Base-by-base conservation (phyloP, 2,329 filamentous ascomycete species). In the Ustilaginoidea virens region DNA sequence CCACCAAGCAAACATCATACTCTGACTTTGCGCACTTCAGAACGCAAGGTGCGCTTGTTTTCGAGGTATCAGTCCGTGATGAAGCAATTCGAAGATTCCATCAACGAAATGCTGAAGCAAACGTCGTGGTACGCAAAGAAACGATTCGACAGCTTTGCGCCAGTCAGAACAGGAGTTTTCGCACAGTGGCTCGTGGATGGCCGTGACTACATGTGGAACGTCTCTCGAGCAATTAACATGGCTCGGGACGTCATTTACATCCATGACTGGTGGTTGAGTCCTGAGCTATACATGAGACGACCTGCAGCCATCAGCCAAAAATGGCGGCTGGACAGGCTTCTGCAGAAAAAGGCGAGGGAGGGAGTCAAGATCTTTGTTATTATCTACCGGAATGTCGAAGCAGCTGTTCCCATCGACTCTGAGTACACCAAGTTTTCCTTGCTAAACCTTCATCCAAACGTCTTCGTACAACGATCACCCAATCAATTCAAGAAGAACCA, bases 401-500 rank as follows among this genome's bases (percentile, higher is more conserved):
- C 87, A 23, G 90, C 92, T 23, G 79, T 96, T 38, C 92, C 90
- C 4, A 98, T 98, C 46, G 90, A 98, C 52, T 96, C 87, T 1
- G 86, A 94, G 52, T 93, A 96, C 52, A 94, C 90, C 32, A 98
- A 98, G 46, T 92, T 86, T 54, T 93, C 86, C 1, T 66, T 98
- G 33, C 70, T 98, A 27, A 92, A 96, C 47, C 66, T 98, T 6
- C 87, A 96, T 43, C 85, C 85, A 13, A 98, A 98, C 49, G 76
- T 98, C 37, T 93, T 93, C 43, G 85, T 98, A 10, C 85, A 96
- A 48, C 68, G 90, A 44, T 96, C 90, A 3, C 90, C 90, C 1
- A 94, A 98, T 43, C 90, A 98, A 53, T 86, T 96, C 55, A 81
- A 92, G 46, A 92, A 98, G 56, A 96, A 96, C 45, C 92, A 93